Percentiles rank a stretch among this genome's conserved stretches.
These are phyloP conservation scores for Cladosporium phlei DNA, from an alignment of 2,329 filamentous ascomycete species.

Conservation along the genomic window DNA sequence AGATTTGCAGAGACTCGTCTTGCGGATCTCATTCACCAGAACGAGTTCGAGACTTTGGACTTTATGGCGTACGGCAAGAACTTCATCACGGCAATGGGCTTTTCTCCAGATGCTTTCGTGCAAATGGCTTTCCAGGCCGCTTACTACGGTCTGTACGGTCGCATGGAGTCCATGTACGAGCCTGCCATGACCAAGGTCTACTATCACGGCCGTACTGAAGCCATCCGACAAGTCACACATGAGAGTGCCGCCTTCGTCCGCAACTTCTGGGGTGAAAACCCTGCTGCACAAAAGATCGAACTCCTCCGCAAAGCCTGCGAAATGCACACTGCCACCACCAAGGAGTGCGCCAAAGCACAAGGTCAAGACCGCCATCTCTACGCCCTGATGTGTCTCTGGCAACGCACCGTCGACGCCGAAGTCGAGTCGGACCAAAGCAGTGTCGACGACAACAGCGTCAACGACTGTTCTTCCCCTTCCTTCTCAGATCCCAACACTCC, in stretches of 20 bases:
- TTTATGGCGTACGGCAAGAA: constrained; percentile 90
- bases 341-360: constrained; percentile 80
- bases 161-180: constrained; percentile 92
- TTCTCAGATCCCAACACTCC: constrained; percentile 41
- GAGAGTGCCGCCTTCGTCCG: constrained; percentile 85
- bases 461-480: constrained; percentile 51
- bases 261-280: constrained; percentile 91
- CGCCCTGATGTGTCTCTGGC: constrained; percentile 91
- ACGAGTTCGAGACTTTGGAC: constrained; percentile 90
- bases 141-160: constrained; percentile 93
- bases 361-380: constrained; percentile 93
- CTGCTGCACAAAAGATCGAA: constrained; percentile 76
- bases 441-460: constrained; percentile 55
- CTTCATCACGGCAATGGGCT: constrained; percentile 94
- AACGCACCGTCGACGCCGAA: constrained; percentile 76
- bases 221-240: constrained; percentile 77
- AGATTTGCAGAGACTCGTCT: constrained; percentile 93
- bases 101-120: constrained; percentile 94
- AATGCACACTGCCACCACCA: constrained; percentile 74
- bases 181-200: constrained; percentile 97
- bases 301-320: constrained; percentile 77
- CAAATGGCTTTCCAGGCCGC: constrained; percentile 99
- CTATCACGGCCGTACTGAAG: constrained; percentile 90
- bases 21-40: constrained; percentile 91
- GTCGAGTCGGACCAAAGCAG: constrained; percentile 43